Evolutionary conservation across 441 rosid genomes (phyloP), one percentile per base, ranked within the genome.

Genomic region (Bocquillonia castaneifolia): DNA sequence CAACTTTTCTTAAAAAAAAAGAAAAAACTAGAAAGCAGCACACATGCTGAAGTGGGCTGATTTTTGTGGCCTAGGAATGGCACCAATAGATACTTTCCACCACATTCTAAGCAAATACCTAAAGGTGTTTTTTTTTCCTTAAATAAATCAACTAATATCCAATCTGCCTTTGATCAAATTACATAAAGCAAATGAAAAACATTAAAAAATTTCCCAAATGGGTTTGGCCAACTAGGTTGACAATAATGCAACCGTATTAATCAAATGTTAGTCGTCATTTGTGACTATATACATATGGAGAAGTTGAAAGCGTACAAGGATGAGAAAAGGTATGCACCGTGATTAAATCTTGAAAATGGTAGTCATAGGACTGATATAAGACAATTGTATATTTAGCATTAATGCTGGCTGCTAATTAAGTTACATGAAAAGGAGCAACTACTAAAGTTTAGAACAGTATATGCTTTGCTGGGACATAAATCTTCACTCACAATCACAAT

Each of bases 201-300:
- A n/a, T n/a, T n/a, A n/a, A n/a, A n/a, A n/a, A n/a, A n/a, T n/a
- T 26, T 34, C 8, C 25, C 36, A 39, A 63, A 17, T 37, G 53
- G 68, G 42, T 42, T 25, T 63, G 48, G 56, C 57, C 44, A 53
- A 26, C 63, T 20, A 53, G 40, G 39, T 39, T 12, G 0, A 58
- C 45, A 48, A 6, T 36, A 36, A 34, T 5, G 25, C 28, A 59
- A 51, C 13, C 14, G 8, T 3, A 26, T 28, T n/a, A 9, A 10
- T 18, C 17, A 39, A 40, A 55, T 25, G 15, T 13, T 32, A 36
- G 65, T 37, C 50, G 50, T 34, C 36, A 51, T 50, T 51, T 51
- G 64, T 42, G 25, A 17, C 50, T 10, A 34, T 53, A 36, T 45
- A 44, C 45, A 71, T 56, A 32, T n/a, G n/a, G n/a, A n/a, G n/a